phyloP scores from a whole-genome alignment of 164 flowering plant species.

The Santalum album region DNA sequence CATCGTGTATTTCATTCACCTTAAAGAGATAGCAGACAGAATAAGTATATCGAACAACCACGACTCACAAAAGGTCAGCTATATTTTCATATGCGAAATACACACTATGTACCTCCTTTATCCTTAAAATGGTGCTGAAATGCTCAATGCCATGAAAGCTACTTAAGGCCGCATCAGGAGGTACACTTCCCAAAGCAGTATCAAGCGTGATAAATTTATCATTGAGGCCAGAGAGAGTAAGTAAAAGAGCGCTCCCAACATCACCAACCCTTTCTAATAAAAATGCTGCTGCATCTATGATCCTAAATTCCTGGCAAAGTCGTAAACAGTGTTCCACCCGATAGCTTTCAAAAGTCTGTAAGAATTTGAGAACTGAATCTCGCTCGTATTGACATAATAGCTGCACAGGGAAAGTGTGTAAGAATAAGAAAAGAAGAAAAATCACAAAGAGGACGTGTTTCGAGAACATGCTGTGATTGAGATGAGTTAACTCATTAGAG shows the following conservation, averaged over 20 bases:
- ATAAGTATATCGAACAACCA: neutral
- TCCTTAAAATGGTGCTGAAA: slow-evolving; percentile 27
- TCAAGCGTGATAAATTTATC: slow-evolving; percentile 57
- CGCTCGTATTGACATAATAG: slow-evolving; percentile 79
- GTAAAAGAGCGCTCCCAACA: slow-evolving; percentile 82
- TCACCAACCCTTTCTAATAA: slow-evolving; percentile 95
- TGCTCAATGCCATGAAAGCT: slow-evolving; percentile 22
- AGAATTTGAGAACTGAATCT: slow-evolving; percentile 73
- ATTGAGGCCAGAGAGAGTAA: slow-evolving; percentile 59
- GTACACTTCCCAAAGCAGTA: slow-evolving; percentile 28
- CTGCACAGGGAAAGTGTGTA: slow-evolving; percentile 40
- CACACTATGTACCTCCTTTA: slow-evolving; percentile 51
- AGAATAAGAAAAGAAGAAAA: neutral
- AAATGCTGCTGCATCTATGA: slow-evolving; percentile 88
- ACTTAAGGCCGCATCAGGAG: slow-evolving; percentile 17
- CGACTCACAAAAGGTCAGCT: neutral
- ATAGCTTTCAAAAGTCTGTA: slow-evolving; percentile 89
- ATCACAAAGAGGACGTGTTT: neutral
- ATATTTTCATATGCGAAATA: neutral
- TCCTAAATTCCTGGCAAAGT: slow-evolving; percentile 78
- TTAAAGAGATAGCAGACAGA: slow-evolving; percentile 22
- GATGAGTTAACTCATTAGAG: too few species aligned
- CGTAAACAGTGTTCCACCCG: slow-evolving; percentile 86
- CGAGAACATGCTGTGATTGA: neutral
- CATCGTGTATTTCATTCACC: slow-evolving; percentile 43